Evolutionary conservation across 192 early-diverging fungal species (phyloP).

Genomic region (Backusella circina): DNA sequence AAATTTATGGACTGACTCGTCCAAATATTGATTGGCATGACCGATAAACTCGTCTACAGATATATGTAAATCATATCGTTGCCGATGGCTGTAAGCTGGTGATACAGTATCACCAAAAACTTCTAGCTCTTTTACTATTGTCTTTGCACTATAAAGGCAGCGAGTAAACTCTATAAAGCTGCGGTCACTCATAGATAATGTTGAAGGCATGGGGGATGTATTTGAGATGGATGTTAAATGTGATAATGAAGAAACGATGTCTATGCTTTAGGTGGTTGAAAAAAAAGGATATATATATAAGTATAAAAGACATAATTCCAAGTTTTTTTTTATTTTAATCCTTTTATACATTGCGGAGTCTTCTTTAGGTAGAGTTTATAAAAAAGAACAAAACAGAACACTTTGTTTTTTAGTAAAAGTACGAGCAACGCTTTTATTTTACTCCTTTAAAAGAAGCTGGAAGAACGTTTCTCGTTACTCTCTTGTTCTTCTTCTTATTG

Average conservation of each 20-base stretch:
- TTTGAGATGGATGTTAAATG: not conserved
- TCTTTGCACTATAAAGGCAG: constrained; percentile 19
- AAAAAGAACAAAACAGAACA: constrained; percentile 11
- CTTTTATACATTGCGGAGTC: not conserved
- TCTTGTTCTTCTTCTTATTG: not conserved
- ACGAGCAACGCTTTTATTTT: not conserved
- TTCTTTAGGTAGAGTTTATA: not conserved
- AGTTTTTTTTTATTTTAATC: not conserved
- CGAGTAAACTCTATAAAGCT: constrained; percentile 24
- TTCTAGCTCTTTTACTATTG: constrained; percentile 24
- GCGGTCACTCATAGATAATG: constrained; percentile 3
- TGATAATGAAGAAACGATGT: not conserved
- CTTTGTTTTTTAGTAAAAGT: not conserved
- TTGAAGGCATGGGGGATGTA: not conserved
- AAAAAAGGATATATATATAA: not conserved
- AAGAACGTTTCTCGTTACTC: not conserved
- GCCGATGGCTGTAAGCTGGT: not conserved
- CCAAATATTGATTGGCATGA: constrained; percentile 13
- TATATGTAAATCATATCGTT: not conserved
- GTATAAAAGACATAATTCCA: not conserved
- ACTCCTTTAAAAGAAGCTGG: not conserved
- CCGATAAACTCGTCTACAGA: constrained; percentile 10
- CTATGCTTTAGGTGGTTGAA: not conserved
- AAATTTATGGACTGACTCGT: constrained; percentile 16
- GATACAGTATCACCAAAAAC: constrained; percentile 9